Evolutionary conservation across 2,329 filamentous ascomycete genomes (phyloP).

Genomic region (Venturia carpophila): DNA sequence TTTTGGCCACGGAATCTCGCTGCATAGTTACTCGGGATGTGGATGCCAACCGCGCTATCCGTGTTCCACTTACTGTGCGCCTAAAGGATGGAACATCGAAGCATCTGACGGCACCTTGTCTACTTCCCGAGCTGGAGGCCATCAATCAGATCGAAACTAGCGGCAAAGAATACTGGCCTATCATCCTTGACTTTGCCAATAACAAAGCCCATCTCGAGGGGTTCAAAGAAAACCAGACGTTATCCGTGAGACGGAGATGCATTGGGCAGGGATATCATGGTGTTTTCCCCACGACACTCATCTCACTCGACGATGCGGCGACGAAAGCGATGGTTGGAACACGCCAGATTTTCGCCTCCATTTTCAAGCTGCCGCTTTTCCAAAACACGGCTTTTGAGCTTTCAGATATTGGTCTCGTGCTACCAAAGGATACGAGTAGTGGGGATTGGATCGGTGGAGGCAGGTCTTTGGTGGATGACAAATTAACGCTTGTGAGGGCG

Average conservation of each 20-base stretch:
- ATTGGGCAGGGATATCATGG: constrained; percentile 22
- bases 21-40: constrained; percentile 85
- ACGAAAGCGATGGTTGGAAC: constrained; percentile 31
- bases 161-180: constrained; percentile 68
- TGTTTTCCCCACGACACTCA: constrained; percentile 65
- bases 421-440: constrained; percentile 43
- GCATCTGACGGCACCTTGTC: constrained; percentile 45
- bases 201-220: constrained; percentile 54
- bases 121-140: constrained; percentile 56
- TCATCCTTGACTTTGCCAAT: constrained; percentile 64
- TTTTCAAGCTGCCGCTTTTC: constrained; percentile 58
- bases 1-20: constrained; percentile 79
- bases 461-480: constrained; percentile 60
- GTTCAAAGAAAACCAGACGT: constrained; percentile 61
- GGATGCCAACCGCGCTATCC: constrained; percentile 71
- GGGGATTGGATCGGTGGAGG: constrained; percentile 45
- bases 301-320: constrained; percentile 54
- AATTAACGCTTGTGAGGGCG: constrained; percentile 51
- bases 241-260: constrained; percentile 64
- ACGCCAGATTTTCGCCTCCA: constrained; percentile 17
- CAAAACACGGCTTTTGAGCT: constrained; percentile 24
- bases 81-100: constrained; percentile 40
- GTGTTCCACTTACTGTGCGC: constrained; percentile 60
- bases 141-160: constrained; percentile 55
- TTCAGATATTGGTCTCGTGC: constrained; percentile 43